Percentiles rank a stretch among this genome's conserved stretches.
Conservation (phyloP, 495 filamentous ascomycete genomes). For the Talaromyces trachyspermus region DNA sequence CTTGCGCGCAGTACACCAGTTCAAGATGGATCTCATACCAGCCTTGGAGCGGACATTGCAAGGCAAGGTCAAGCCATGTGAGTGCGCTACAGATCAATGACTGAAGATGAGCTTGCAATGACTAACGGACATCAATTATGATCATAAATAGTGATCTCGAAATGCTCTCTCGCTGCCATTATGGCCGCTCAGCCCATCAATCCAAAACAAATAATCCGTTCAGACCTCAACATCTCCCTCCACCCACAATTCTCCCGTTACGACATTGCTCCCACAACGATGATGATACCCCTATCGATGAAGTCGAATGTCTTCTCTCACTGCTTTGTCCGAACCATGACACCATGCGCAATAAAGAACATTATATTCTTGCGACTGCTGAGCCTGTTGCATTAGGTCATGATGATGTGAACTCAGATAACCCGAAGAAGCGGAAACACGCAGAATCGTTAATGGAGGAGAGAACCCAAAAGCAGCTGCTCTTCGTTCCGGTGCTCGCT, state of each 20-base stretch:
- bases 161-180: conserved; percentile 46
- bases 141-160: conserved; percentile 50
- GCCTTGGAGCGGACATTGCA: conserved; percentile 68
- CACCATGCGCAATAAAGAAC: conserved; percentile 66
- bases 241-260: conserved; percentile 57
- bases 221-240: conserved; percentile 35
- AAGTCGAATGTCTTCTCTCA: conserved; percentile 68
- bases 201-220: conserved; percentile 36
- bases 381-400: conserved; percentile 21
- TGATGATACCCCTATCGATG: conserved; percentile 65
- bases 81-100: conserved; percentile 16
- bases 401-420: conserved; percentile 17
- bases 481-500: conserved; percentile 27
- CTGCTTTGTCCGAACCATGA: conserved; percentile 67
- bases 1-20: conserved; percentile 60
- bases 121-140: no score
- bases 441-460: conserved; percentile 12
- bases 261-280: conserved; percentile 85
- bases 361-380: conserved; percentile 78
- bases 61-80: conserved; percentile 78
- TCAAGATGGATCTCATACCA: conserved; percentile 73
- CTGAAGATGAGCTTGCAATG: conserved; percentile 5
- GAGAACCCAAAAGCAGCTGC: conserved; percentile 26
- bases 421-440: conserved; percentile 28
- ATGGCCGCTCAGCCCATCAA: conserved; percentile 39